phyloP scores from a whole-genome alignment of 306 rosid genomes.

The Hylodesmum podocarpum region DNA sequence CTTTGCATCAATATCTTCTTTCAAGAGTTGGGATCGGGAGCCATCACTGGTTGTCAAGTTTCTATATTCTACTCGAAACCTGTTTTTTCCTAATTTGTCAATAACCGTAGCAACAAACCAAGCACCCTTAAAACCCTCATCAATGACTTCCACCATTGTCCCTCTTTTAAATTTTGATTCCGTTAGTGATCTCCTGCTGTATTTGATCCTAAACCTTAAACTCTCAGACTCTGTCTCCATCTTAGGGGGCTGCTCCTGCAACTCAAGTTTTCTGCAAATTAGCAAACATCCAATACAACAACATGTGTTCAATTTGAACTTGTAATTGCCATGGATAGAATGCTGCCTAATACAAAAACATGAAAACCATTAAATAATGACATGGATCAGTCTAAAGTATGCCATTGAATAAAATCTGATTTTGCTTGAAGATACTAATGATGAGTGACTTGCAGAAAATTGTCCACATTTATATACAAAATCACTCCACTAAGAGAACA shows the following conservation, averaged over 20 bases:
- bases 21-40: constrained; percentile 30
- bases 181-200: not conserved
- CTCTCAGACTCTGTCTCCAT: constrained; percentile 8
- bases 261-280: constrained; percentile 18
- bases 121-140: constrained; percentile 48
- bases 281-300: constrained; percentile 1
- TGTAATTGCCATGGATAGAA: not conserved
- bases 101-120: constrained; percentile 47
- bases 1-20: constrained; percentile 32
- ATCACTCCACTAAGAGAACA: not conserved
- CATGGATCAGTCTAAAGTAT: not conserved
- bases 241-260: constrained; percentile 37
- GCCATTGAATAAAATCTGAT: not conserved
- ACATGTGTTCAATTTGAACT: not conserved
- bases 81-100: constrained; percentile 30
- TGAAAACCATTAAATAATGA: not conserved
- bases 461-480: not conserved
- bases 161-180: constrained; percentile 32
- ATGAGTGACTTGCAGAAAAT: not conserved
- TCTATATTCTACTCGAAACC: constrained; percentile 44
- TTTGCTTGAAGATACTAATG: not conserved
- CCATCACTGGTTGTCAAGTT: constrained; percentile 41
- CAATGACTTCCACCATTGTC: constrained; percentile 40
- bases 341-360: not conserved
- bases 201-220: constrained; percentile 29